Conservation (phyloP, 495 filamentous ascomycete genomes). For the Friedmanniomyces simplex region DNA sequence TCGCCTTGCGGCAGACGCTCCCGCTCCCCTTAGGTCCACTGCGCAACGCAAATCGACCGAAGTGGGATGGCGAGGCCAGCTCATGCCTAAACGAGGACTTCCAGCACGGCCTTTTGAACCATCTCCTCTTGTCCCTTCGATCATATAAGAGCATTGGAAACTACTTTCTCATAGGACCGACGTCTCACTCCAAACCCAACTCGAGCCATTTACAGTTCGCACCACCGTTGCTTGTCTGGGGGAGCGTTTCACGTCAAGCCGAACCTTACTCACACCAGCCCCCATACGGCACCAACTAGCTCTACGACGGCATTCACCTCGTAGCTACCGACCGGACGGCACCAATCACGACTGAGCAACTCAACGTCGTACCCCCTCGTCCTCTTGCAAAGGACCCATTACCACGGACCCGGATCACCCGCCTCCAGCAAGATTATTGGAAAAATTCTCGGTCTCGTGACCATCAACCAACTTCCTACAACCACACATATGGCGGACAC, state of each 20-base stretch:
- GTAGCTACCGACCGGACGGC: neutral
- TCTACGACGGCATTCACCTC: neutral
- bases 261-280: neutral
- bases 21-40: neutral
- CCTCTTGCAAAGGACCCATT: neutral
- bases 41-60: neutral
- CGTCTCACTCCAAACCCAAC: neutral
- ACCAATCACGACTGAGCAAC: neutral
- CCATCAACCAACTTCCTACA: neutral
- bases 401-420: neutral
- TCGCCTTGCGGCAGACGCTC: neutral
- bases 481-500: neutral
- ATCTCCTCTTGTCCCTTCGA: neutral
- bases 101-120: neutral
- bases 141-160: neutral
- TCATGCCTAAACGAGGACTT: neutral
- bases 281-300: neutral
- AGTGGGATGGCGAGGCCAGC: neutral
- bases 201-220: neutral
- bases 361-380: neutral
- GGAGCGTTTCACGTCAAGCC: constrained; percentile 3
- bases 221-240: neutral
- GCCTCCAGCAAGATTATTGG: neutral
- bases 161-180: neutral
- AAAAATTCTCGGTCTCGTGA: neutral